Conservation (phyloP, 192 early-diverging fungal species). For the Podila clonocystis region DNA sequence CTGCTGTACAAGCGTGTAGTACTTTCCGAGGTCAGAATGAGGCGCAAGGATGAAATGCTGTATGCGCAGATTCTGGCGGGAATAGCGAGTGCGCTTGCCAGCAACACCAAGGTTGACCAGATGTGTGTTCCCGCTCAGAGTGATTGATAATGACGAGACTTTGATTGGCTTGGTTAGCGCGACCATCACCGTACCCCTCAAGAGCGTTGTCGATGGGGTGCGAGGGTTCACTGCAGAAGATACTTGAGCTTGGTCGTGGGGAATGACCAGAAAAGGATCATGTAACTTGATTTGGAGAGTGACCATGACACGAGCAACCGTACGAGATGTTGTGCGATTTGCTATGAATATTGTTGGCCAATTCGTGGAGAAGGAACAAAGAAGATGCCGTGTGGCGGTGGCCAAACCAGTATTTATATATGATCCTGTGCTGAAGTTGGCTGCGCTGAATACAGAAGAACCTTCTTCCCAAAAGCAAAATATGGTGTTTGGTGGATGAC, state of each 20-base stretch:
- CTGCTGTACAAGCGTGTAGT: slow-evolving; percentile 3
- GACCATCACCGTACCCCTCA: slow-evolving; percentile 11
- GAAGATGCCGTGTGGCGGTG: no score
- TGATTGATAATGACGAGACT: slow-evolving; percentile 10
- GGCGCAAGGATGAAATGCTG: slow-evolving; percentile 24
- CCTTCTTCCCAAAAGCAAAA: no score
- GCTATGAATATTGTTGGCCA: no score
- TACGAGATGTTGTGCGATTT: no score
- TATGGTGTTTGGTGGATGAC: no score
- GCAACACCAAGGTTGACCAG: neutral
- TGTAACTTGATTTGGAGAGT: neutral
- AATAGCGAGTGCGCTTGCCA: slow-evolving; percentile 10
- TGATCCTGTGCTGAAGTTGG: no score
- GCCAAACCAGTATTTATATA: no score
- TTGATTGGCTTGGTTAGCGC: slow-evolving; percentile 13
- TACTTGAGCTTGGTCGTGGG: neutral
- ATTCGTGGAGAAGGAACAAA: no score
- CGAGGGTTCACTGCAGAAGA: neutral
- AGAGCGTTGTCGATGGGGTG: neutral
- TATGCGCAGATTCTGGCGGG: slow-evolving; percentile 14
- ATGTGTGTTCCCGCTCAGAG: slow-evolving; percentile 10
- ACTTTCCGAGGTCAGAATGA: slow-evolving; percentile 1
- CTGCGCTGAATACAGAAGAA: no score
- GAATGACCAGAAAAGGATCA: neutral
- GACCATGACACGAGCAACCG: neutral